phyloP scores from a whole-genome alignment of 257 asterid species.

The Plantago major region DNA sequence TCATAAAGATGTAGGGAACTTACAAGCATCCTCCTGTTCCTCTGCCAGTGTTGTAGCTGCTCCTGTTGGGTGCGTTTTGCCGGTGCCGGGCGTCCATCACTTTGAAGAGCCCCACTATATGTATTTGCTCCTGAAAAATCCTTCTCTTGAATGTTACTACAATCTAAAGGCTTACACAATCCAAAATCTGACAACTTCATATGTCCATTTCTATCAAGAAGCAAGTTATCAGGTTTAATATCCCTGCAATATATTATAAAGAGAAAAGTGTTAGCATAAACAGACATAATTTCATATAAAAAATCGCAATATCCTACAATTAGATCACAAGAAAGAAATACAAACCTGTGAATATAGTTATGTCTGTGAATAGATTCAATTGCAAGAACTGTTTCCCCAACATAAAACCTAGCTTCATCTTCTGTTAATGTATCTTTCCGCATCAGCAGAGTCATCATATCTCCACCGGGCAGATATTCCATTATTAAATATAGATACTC shows the following conservation, averaged over 20 bases:
- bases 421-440: constrained; percentile 89
- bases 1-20: constrained; percentile 23
- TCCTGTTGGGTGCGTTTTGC: constrained; percentile 95
- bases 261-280: constrained; percentile 6
- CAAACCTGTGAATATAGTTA: constrained; percentile 89
- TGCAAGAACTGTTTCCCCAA: constrained; percentile 95
- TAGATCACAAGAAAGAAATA: constrained; percentile 18
- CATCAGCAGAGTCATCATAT: constrained; percentile 98
- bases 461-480: constrained; percentile 99
- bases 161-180: constrained; percentile 90
- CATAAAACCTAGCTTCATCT: constrained; percentile 86
- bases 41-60: constrained; percentile 93
- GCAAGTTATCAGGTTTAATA: constrained; percentile 96
- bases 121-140: constrained; percentile 72
- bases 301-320: constrained; percentile 14
- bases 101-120: constrained; percentile 76
- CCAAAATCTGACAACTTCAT: constrained; percentile 97
- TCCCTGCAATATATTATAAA: constrained; percentile 54
- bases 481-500: constrained; percentile 88
- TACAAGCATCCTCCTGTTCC: constrained; percentile 95
- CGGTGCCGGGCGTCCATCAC: constrained; percentile 85
- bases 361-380: constrained; percentile 94
- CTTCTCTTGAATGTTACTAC: constrained; percentile 88
- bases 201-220: constrained; percentile 89
- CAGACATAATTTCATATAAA: constrained; percentile 14